phyloP scores from a whole-genome alignment of 768 basidiomycete genomes.

The Lepiota subincarnata region DNA sequence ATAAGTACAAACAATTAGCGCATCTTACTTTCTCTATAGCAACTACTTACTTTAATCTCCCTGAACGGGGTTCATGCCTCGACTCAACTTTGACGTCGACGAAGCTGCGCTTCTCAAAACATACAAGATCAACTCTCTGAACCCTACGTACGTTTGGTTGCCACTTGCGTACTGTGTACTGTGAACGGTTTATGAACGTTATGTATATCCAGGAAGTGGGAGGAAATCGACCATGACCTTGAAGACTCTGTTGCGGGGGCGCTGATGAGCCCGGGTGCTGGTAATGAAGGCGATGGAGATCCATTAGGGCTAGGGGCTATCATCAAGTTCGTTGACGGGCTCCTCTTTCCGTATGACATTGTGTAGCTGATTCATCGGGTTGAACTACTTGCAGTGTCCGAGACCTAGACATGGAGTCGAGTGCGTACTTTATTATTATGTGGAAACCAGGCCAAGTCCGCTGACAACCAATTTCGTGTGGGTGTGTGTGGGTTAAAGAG shows the following conservation, averaged over 20 bases:
- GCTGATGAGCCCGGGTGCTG: constrained; percentile 49
- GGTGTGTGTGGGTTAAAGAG: constrained; percentile 53
- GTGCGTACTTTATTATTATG: constrained; percentile 37
- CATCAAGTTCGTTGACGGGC: constrained; percentile 46
- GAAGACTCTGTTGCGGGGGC: constrained; percentile 73
- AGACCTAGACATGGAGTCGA: constrained; percentile 74
- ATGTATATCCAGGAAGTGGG: constrained; percentile 64
- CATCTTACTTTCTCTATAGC: too few relatives aligned
- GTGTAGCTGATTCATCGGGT: constrained; percentile 9
- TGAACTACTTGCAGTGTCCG: constrained; percentile 43
- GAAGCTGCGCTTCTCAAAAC: constrained; percentile 82
- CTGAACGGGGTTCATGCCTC: constrained; percentile 55
- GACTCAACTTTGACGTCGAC: constrained; percentile 67
- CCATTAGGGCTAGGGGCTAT: constrained; percentile 72
- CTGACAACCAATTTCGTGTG: background rate
- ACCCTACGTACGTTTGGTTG: constrained; percentile 56
- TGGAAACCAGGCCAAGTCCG: constrained; percentile 1
- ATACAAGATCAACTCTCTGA: constrained; percentile 76
- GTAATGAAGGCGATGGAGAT: constrained; percentile 63
- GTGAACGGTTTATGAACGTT: too few relatives aligned
- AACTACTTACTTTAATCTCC: too few relatives aligned
- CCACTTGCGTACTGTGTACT: background rate
- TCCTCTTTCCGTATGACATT: background rate
- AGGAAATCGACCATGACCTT: constrained; percentile 82
- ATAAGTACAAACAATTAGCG: too few relatives aligned